phyloP scores from a whole-genome alignment of 345 rosid species.

The Moricandia moricandioides region DNA sequence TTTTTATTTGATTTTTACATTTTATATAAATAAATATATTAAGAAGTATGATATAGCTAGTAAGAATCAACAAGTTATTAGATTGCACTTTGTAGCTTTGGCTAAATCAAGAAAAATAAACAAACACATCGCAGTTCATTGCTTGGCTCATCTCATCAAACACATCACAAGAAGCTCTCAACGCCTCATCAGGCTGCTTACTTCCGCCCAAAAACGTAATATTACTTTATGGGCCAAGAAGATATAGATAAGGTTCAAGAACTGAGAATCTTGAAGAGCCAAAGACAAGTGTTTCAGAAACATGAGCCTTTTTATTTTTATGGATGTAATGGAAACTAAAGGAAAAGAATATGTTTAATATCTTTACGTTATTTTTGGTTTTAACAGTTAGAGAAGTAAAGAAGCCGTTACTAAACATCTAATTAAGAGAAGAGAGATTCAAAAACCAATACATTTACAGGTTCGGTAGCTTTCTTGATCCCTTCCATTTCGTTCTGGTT shows the following conservation, averaged over 20 bases:
- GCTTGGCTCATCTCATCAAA: conserved; percentile 1
- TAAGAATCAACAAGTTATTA: conserved; percentile 5
- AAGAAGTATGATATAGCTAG: background rate
- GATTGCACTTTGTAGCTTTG: background rate
- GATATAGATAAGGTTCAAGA: background rate
- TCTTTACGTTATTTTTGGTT: background rate
- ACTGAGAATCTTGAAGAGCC: background rate
- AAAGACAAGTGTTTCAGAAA: background rate
- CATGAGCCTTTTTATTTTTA: conserved; percentile 7
- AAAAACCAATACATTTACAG: no score
- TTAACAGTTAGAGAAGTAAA: background rate
- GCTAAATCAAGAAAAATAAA: conserved; percentile 6
- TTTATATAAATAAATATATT: background rate
- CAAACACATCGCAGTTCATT: conserved; percentile 14
- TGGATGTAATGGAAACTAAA: conserved; percentile 5
- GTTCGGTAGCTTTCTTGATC: no score
- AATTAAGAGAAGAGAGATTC: no score
- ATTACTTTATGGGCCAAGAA: background rate
- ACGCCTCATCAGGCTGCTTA: background rate
- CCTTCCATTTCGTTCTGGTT: no score
- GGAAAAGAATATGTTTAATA: conserved; percentile 1
- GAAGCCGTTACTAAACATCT: background rate
- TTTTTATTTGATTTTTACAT: background rate
- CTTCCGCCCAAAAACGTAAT: background rate
- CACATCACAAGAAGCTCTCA: conserved; percentile 8